Percentiles rank a stretch among this genome's conserved stretches.
These are phyloP conservation scores for Eucalyptus rudis DNA, from an alignment of 345 rosid genomes.

Conservation along the genomic window DNA sequence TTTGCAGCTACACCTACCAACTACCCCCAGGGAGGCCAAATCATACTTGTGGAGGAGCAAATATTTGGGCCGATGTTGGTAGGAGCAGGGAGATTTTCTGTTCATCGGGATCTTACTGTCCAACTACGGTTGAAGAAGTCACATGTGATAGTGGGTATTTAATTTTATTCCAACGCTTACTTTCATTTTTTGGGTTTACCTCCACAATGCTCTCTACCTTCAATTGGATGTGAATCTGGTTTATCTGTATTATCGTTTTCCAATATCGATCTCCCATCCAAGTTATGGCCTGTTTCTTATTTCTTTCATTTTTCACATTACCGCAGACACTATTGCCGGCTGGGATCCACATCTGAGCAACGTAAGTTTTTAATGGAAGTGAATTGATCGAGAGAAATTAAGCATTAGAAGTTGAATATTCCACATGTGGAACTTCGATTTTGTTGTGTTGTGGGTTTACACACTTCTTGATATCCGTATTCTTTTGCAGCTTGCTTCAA, in stretches of 20 bases:
- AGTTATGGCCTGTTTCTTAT: not conserved
- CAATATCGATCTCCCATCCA: not conserved
- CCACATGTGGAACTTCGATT: not conserved
- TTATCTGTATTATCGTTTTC: not conserved
- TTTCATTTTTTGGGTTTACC: not conserved
- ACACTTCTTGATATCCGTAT: not conserved
- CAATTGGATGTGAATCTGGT: not conserved
- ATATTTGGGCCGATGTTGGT: constrained; percentile 75
- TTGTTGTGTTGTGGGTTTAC: not conserved
- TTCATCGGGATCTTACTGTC: constrained; percentile 50
- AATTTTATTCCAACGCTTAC: not conserved
- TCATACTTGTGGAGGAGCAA: constrained; percentile 94
- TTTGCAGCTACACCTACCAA: constrained; percentile 72
- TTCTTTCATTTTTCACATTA: not conserved
- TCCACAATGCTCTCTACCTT: not conserved
- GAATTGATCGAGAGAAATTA: not conserved
- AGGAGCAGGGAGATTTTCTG: constrained; percentile 71
- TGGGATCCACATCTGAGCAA: constrained; percentile 68
- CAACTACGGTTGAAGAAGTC: constrained; percentile 18
- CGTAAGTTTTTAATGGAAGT: constrained; percentile 25
- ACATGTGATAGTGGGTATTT: constrained; percentile 51
- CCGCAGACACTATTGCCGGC: constrained; percentile 70
- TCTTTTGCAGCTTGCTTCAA: constrained; percentile 69
- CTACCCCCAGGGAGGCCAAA: constrained; percentile 55
- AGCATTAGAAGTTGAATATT: not conserved